phyloP scores from a whole-genome alignment of 257 asterid genomes.

The Gentiana dahurica region DNA sequence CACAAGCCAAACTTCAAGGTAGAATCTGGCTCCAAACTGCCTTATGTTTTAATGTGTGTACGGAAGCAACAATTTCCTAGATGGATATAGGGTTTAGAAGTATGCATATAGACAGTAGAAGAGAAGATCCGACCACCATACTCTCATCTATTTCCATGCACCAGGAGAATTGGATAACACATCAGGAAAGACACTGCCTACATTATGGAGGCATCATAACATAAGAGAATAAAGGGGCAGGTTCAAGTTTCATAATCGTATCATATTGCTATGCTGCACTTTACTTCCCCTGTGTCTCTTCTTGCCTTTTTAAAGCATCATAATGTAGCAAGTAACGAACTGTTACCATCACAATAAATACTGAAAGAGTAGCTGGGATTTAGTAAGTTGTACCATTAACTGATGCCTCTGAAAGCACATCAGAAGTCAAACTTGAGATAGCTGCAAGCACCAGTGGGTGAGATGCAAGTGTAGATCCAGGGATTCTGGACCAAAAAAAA shows the following conservation, averaged over 20 bases:
- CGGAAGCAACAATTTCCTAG: too few species aligned
- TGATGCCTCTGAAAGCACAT: slow-evolving; percentile 76
- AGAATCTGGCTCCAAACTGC: too few species aligned
- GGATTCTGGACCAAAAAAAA: slow-evolving; percentile 57
- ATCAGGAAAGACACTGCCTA: neutral
- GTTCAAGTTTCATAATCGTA: neutral
- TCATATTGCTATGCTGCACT: neutral
- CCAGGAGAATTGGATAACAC: too few species aligned
- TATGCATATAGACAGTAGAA: too few species aligned
- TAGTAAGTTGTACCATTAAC: slow-evolving; percentile 62
- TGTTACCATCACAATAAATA: too few species aligned
- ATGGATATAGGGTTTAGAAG: too few species aligned
- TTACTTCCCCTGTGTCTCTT: neutral
- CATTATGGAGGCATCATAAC: neutral
- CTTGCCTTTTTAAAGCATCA: neutral
- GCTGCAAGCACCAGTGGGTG: slow-evolving; percentile 86
- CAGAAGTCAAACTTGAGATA: slow-evolving; percentile 81
- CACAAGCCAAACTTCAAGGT: too few species aligned
- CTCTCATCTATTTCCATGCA: too few species aligned
- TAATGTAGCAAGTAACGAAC: too few species aligned
- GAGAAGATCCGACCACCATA: too few species aligned
- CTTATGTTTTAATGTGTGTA: too few species aligned
- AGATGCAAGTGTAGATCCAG: slow-evolving; percentile 79
- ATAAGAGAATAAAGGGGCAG: neutral
- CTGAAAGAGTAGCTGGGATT: slow-evolving; percentile 1